These are phyloP conservation scores for Testicularia cyperi DNA, from an alignment of 1,284 basidiomycete species.

Conservation along the genomic window DNA sequence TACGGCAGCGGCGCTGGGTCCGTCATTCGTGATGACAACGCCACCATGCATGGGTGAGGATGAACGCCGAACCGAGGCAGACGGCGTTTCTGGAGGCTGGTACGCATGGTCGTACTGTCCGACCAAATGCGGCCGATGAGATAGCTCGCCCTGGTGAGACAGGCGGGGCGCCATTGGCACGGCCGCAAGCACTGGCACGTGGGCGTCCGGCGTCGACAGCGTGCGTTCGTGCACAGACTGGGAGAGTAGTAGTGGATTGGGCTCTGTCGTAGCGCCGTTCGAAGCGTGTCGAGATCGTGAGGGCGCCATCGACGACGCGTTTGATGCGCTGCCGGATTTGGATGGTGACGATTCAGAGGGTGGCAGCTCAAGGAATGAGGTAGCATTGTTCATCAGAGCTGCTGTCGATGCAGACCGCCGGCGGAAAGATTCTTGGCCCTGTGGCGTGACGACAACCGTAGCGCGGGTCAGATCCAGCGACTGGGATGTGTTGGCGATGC, in stretches of 20 bases:
- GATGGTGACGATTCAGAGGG: background rate
- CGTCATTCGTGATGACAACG: constrained; percentile 2
- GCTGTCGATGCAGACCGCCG: constrained; percentile 31
- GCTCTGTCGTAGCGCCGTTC: too few relatives aligned
- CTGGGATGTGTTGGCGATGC: too few relatives aligned
- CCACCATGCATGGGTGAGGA: too few relatives aligned
- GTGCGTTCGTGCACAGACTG: constrained; percentile 11
- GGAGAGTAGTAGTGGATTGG: too few relatives aligned
- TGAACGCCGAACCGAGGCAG: too few relatives aligned
- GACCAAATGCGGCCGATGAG: too few relatives aligned
- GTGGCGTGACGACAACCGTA: background rate
- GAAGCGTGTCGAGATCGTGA: too few relatives aligned
- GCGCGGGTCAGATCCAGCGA: too few relatives aligned
- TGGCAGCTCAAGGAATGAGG: constrained; percentile 12
- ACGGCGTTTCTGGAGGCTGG: too few relatives aligned
- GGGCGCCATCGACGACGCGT: background rate
- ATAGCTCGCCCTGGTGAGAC: constrained; percentile 14
- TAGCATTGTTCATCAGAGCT: constrained; percentile 29
- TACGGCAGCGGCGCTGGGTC: constrained; percentile 12
- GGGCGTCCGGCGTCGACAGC: constrained; percentile 8
- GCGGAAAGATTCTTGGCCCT: constrained; percentile 16
- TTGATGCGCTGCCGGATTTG: constrained; percentile 3
- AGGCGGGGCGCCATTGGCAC: constrained; percentile 12
- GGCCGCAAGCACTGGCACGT: too few relatives aligned
- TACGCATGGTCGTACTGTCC: too few relatives aligned